These are phyloP conservation scores for Botryococcus braunii DNA, from an alignment of 163 green algal species.

Conservation along the genomic window DNA sequence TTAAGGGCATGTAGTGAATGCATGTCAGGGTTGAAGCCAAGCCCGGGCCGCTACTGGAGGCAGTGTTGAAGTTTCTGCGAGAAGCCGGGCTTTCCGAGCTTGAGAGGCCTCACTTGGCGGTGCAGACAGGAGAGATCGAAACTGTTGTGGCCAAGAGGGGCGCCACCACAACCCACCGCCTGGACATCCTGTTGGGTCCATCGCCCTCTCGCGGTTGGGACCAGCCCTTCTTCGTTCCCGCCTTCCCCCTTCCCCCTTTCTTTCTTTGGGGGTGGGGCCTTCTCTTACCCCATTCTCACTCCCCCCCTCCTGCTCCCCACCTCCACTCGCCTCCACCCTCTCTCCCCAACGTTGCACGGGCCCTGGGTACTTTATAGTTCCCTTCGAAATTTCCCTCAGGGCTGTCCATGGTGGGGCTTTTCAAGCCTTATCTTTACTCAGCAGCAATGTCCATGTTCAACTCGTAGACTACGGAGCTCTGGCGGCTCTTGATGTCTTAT, in stretches of 20 bases:
- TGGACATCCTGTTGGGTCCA: conserved; percentile 8
- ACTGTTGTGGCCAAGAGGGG: neutral
- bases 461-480: too few species aligned
- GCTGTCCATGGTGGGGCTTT: too few species aligned
- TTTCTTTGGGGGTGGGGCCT: neutral
- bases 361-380: too few species aligned
- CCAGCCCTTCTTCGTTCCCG: neutral
- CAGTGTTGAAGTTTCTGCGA: conserved; percentile 4
- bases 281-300: neutral
- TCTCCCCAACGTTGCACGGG: too few species aligned
- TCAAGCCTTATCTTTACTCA: too few species aligned
- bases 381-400: too few species aligned
- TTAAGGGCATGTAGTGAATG: neutral
- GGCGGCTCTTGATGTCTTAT: too few species aligned
- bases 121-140: neutral
- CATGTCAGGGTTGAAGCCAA: neutral
- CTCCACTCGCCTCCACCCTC: too few species aligned
- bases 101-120: neutral
- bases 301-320: too few species aligned
- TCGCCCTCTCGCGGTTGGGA: neutral
- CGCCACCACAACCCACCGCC: neutral
- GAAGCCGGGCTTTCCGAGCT: neutral
- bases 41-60: conserved; percentile 3
- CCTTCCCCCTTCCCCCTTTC: neutral
- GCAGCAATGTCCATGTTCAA: too few species aligned